These are phyloP conservation scores for Phytomonas francai DNA, from an alignment of 208 protist genomes.

Conservation along the genomic window DNA sequence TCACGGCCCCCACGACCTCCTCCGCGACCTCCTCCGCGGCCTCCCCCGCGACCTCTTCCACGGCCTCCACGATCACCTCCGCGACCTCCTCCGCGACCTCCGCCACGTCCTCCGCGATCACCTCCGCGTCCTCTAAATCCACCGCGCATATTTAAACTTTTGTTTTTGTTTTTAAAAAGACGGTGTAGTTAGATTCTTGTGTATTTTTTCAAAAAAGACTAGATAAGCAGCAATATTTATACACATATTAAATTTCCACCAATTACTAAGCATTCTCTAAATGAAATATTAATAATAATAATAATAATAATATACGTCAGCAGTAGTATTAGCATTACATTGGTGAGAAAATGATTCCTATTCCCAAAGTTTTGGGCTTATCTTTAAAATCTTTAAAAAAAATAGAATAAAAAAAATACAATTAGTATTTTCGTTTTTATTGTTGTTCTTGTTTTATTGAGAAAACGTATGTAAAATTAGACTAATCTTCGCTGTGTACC, in stretches of 20 bases:
- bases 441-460: neutral
- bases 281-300: conserved; percentile 2
- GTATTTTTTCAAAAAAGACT: neutral
- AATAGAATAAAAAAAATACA: conserved; percentile 18
- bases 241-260: neutral
- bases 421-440: conserved; percentile 11
- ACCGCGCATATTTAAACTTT: neutral
- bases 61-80: conserved; percentile 36
- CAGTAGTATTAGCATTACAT: neutral
- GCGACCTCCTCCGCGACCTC: conserved; percentile 41
- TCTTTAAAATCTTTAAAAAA: conserved; percentile 11
- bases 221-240: conserved; percentile 5
- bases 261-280: neutral
- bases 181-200: conserved; percentile 2
- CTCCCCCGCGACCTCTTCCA: conserved; percentile 33
- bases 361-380: conserved; percentile 13
- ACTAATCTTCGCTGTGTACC: neutral
- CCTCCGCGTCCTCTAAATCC: conserved; percentile 15
- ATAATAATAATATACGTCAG: neutral
- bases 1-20: conserved; percentile 58
- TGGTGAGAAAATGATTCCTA: neutral
- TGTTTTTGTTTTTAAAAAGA: conserved; percentile 4
- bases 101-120: conserved; percentile 27
- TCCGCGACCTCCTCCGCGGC: conserved; percentile 53
- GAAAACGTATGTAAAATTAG: neutral